Conservation (phyloP, 2,329 filamentous ascomycete genomes). For the Exophiala calicioides region DNA sequence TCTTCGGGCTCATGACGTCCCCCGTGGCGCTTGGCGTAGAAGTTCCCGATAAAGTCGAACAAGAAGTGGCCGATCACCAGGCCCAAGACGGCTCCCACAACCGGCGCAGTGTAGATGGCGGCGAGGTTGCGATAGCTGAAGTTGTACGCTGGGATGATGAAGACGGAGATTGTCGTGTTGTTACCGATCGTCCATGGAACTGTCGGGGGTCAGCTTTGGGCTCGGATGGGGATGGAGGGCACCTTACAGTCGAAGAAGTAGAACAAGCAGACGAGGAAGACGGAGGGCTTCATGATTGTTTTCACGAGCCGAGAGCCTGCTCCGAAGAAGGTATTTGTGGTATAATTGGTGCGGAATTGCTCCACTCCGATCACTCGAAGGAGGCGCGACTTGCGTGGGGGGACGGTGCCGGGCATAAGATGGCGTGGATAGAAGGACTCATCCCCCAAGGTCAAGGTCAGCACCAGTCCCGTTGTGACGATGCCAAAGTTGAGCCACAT, state of each 20-base stretch:
- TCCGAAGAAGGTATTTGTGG: slow-evolving; percentile 44
- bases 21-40: slow-evolving; percentile 49
- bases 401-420: slow-evolving; percentile 24
- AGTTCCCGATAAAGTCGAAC: slow-evolving; percentile 51
- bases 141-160: slow-evolving; percentile 51
- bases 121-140: slow-evolving; percentile 52
- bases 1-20: slow-evolving; percentile 59
- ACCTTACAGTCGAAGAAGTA: slow-evolving; percentile 35
- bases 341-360: slow-evolving; percentile 33
- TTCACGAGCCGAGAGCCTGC: slow-evolving; percentile 43
- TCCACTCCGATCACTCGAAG: slow-evolving; percentile 33
- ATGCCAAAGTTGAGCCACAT: slow-evolving; percentile 35
- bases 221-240: slow-evolving; percentile 37
- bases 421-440: slow-evolving; percentile 36
- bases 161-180: slow-evolving; percentile 56
- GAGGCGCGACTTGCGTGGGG: slow-evolving; percentile 29
- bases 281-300: slow-evolving; percentile 40
- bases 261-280: slow-evolving; percentile 35
- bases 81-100: slow-evolving; percentile 55
- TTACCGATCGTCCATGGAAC: slow-evolving; percentile 55
- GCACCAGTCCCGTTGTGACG: slow-evolving; percentile 31
- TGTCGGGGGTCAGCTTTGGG: slow-evolving; percentile 42
- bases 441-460: slow-evolving; percentile 32
- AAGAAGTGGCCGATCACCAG: slow-evolving; percentile 56
- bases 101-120: slow-evolving; percentile 57